phyloP scores from a whole-genome alignment of 768 basidiomycete species.

The Russula compacta region DNA sequence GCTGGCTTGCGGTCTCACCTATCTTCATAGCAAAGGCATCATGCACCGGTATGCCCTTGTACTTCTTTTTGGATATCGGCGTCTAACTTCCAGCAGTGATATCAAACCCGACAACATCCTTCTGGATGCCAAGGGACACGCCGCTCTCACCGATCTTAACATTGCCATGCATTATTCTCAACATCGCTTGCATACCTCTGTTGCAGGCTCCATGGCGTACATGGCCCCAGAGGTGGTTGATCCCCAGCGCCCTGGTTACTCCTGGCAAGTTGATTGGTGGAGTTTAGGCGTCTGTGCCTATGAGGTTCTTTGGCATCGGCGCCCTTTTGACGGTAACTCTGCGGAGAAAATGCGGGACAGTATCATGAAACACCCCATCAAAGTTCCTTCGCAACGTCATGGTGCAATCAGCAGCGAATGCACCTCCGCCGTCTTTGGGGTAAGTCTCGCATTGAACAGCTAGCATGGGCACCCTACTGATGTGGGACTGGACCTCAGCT shows the following conservation, averaged over 20 bases:
- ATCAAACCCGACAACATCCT: conserved; percentile 97
- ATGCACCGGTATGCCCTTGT: conserved; percentile 70
- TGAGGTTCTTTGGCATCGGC: conserved; percentile 74
- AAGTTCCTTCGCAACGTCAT: conserved; percentile 48
- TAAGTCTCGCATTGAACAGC: conserved; percentile 31
- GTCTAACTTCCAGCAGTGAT: conserved; percentile 45
- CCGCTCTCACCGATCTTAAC: conserved; percentile 97
- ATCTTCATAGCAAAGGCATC: conserved; percentile 86
- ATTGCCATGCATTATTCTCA: conserved; percentile 97
- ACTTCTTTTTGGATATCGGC: conserved; percentile 16
- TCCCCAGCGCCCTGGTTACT: conserved; percentile 74
- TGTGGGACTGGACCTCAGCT: conserved; percentile 39
- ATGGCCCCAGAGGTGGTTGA: conserved; percentile 96
- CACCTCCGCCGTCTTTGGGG: conserved; percentile 55
- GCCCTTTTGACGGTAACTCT: conserved; percentile 87
- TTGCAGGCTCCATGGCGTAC: conserved; percentile 98
- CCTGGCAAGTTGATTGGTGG: conserved; percentile 94
- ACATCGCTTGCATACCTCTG: conserved; percentile 76
- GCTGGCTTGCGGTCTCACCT: conserved; percentile 73
- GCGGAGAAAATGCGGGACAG: conserved; percentile 82
- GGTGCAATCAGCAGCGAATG: conserved; percentile 54
- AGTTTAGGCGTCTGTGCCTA: conserved; percentile 85
- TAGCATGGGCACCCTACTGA: neutral
- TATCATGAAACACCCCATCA: conserved; percentile 71
- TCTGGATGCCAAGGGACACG: conserved; percentile 87